Evolutionary conservation across 2,329 filamentous ascomycete species (phyloP), one percentile per base, ranked within the genome.

Genomic region (Penicillium aurantiogriseum): DNA sequence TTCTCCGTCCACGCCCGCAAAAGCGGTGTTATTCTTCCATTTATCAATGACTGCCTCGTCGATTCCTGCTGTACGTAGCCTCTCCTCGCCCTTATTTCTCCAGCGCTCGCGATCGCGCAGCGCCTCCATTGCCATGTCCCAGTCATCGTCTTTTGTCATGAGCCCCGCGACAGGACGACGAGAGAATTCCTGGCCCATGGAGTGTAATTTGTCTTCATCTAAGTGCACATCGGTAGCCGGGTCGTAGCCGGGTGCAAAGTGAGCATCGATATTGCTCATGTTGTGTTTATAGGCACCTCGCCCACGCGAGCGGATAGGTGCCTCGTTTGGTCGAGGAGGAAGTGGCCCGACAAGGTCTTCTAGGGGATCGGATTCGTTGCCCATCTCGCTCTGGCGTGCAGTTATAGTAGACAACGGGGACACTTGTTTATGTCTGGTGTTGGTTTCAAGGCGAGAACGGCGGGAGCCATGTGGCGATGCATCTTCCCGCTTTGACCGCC

Each of bases 101-200:
- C 89, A 92, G 63, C 87, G 87, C 63, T 90, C 85, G n/a, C 91
- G 85, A 70, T 96, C 91, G 39, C 88, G 84, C 55, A 91, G 81
- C 5, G 88, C 86, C 74, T 96, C 91, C 1, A 94, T 79, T 0
- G 89, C 86, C 65, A 90, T 85, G 44, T 90, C 89, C 92, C 91
- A 96, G 58, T 90, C 85, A 59, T 88, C 86, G 29, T 80, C 81
- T 3, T 76, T 77, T 1, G 77, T 75, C 59, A 82, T 81, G 47
- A 77, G 67, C 15, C 74, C 74, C 1, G 72, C 61, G 9, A 77
- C 74, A 15, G 71, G 71, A 13, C 74, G 72, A 25, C 70, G 78
- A 71, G 59, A 73, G 62, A 43, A 79, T 75, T 39, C 80, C 76
- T 4, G 88, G 74, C 65, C 90, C 85, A n/a, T 77, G 71, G 7